A percentile compares a stretch with the other conserved stretches of the same genome.
Evolutionary conservation across 345 rosid genomes (phyloP).

Genomic region (Ceriops zippeliana): DNA sequence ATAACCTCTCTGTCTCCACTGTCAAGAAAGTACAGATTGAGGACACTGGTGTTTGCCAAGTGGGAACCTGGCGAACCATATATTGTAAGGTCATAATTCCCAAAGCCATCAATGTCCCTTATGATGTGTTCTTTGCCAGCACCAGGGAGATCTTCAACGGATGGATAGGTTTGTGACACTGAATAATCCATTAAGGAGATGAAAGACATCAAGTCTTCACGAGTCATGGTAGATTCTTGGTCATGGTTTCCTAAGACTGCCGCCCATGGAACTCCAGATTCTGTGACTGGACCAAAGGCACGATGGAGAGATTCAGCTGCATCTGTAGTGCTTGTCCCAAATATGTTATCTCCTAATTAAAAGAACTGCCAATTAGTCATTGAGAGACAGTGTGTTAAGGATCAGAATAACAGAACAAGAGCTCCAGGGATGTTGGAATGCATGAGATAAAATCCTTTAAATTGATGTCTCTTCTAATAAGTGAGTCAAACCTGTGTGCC

Average conservation of each 20-base stretch:
- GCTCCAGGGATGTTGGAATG: not conserved
- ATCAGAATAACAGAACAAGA: not conserved
- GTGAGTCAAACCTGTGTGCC: too few species aligned
- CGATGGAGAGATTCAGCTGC: slow-evolving; percentile 81
- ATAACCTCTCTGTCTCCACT: slow-evolving; percentile 71
- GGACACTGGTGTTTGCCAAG: slow-evolving; percentile 62
- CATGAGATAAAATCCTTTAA: too few species aligned
- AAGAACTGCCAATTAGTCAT: slow-evolving; percentile 22
- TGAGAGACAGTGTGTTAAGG: not conserved
- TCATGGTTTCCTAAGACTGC: slow-evolving; percentile 92
- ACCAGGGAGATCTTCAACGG: slow-evolving; percentile 25
- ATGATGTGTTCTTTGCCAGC: slow-evolving; percentile 15
- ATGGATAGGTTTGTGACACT: slow-evolving; percentile 61
- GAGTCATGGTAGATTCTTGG: slow-evolving; percentile 81
- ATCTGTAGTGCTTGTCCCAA: slow-evolving; percentile 71
- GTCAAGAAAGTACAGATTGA: slow-evolving; percentile 83
- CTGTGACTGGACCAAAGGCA: slow-evolving; percentile 73
- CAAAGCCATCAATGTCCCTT: slow-evolving; percentile 63
- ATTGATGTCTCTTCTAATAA: too few species aligned
- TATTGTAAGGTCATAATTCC: slow-evolving; percentile 59
- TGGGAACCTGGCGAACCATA: slow-evolving; percentile 77
- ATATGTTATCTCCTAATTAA: slow-evolving; percentile 83
- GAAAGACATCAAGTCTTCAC: slow-evolving; percentile 77
- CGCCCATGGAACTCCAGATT: slow-evolving; percentile 83
- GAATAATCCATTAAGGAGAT: slow-evolving; percentile 88